A percentile compares a stretch with the other conserved stretches of the same genome.
phyloP scores from a whole-genome alignment of 2,329 filamentous ascomycete species.

The Neofusicoccum sp. region DNA sequence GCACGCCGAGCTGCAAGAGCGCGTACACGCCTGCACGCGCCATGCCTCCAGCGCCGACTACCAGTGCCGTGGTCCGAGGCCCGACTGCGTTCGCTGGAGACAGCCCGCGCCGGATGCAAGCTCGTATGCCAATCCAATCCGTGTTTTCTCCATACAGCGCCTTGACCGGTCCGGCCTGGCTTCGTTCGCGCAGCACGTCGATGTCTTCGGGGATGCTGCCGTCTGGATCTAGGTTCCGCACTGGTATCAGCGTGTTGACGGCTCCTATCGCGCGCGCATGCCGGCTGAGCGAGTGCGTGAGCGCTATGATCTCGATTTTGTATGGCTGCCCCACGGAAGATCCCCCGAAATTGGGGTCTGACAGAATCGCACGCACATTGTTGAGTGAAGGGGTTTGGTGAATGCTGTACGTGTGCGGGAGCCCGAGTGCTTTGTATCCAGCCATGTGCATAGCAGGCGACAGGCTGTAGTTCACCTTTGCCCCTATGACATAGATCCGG shows the following conservation, averaged over 20 bases:
- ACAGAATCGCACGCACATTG: conserved; percentile 62
- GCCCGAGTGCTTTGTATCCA: conserved; percentile 64
- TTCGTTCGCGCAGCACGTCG: conserved; percentile 56
- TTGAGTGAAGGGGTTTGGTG: conserved; percentile 62
- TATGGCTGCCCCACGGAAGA: conserved; percentile 71
- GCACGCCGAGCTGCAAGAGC: conserved; percentile 73
- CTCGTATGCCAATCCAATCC: conserved; percentile 76
- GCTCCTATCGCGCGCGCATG: conserved; percentile 74
- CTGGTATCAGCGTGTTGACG: conserved; percentile 72
- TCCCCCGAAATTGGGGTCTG: conserved; percentile 67
- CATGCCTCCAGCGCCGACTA: conserved; percentile 69
- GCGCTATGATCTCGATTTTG: conserved; percentile 67
- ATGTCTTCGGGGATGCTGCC: conserved; percentile 56
- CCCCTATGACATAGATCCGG: conserved; percentile 73
- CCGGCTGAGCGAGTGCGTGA: conserved; percentile 64
- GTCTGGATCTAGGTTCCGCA: conserved; percentile 59
- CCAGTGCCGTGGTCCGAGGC: conserved; percentile 50
- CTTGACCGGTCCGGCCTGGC: conserved; percentile 63
- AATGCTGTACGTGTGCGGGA: conserved; percentile 66
- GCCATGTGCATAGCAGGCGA: conserved; percentile 77
- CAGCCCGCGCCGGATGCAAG: conserved; percentile 68
- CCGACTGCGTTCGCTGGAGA: conserved; percentile 66
- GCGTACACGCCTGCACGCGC: conserved; percentile 75
- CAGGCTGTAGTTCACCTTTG: conserved; percentile 67
- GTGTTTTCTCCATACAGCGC: conserved; percentile 77